These are phyloP conservation scores for Magnolia sinica DNA, from an alignment of 164 flowering plant genomes.

Conservation along the genomic window DNA sequence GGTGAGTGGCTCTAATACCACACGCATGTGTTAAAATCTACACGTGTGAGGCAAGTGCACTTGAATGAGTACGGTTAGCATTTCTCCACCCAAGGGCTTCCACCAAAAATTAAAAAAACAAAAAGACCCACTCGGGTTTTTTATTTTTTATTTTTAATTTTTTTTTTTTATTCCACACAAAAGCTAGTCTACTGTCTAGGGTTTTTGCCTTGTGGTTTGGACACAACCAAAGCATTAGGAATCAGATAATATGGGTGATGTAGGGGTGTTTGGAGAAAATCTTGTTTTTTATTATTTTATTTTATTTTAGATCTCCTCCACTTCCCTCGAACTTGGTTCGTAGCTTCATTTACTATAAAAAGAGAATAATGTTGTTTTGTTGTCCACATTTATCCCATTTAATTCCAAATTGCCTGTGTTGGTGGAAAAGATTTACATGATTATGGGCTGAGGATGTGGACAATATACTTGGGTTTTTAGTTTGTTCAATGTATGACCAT, in stretches of 20 bases:
- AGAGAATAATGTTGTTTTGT: not conserved
- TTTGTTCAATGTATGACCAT: no score
- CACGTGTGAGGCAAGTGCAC: not conserved
- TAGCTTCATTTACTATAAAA: not conserved
- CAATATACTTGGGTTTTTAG: no score
- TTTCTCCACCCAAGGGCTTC: not conserved
- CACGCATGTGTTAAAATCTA: no score
- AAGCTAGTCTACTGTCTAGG: not conserved
- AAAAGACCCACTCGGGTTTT: not conserved
- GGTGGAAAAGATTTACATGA: no score
- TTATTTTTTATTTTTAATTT: no score
- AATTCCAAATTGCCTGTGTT: no score
- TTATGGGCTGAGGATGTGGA: no score
- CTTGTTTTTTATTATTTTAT: not conserved
- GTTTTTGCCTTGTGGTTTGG: not conserved
- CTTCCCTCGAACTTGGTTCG: not conserved
- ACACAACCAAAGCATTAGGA: not conserved
- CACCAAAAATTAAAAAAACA: not conserved
- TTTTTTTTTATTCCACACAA: not conserved
- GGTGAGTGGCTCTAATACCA: no score
- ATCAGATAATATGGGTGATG: not conserved
- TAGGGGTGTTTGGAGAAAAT: not conserved
- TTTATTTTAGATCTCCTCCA: not conserved
- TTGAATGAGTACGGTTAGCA: not conserved
- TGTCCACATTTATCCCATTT: not conserved